phyloP scores from a whole-genome alignment of 2,329 filamentous ascomycete species.

The Penicillium nordicum region DNA sequence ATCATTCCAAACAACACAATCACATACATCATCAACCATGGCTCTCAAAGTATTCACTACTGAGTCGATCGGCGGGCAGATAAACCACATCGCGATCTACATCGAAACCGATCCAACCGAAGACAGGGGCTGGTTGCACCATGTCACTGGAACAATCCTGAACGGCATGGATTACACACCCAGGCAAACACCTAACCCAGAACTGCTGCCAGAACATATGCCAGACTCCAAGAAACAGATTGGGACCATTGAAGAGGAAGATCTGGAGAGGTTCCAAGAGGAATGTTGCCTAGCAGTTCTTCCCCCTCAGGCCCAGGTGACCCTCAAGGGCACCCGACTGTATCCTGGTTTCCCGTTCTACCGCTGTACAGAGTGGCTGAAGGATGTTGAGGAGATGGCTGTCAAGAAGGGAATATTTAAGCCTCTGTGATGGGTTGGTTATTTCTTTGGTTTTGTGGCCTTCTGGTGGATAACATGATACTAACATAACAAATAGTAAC shows the following conservation, averaged over 20 bases:
- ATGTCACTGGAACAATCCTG: conserved; percentile 20
- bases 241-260: conserved; percentile 11
- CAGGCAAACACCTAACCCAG: conserved; percentile 8
- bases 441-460: neutral
- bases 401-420: conserved; percentile 17
- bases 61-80: conserved; percentile 12
- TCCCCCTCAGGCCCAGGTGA: conserved; percentile 15
- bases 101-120: conserved; percentile 16
- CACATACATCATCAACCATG: neutral
- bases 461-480: neutral
- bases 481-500: neutral
- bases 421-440: neutral
- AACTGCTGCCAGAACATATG: conserved; percentile 7
- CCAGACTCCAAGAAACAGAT: conserved; percentile 13
- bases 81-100: conserved; percentile 18
- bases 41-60: conserved; percentile 14
- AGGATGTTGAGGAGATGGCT: conserved; percentile 16
- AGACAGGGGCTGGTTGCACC: conserved; percentile 9
- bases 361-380: conserved; percentile 15
- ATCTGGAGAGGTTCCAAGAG: conserved; percentile 11
- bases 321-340: conserved; percentile 4
- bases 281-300: conserved; percentile 13
- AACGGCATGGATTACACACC: conserved; percentile 16
- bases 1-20: neutral
- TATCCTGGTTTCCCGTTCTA: conserved; percentile 16